Evolutionary conservation across 805 yeast genomes (phyloP).

Genomic region (Vanderwaltozyma polyspora): DNA sequence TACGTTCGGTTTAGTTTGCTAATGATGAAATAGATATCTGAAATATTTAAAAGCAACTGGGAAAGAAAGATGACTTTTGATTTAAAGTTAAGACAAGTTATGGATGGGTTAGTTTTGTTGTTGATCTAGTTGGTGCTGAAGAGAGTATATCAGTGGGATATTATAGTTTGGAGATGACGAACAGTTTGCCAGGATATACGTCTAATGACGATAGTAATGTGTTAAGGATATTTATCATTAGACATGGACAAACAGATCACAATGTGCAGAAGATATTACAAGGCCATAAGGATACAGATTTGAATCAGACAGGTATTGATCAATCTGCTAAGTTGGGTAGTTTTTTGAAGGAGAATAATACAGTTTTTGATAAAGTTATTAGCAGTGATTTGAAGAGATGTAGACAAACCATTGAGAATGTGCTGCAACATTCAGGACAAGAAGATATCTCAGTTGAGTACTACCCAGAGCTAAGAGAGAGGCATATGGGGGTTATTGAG

Average conservation of each 20-base stretch:
- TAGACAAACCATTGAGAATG: slow-evolving; percentile 41
- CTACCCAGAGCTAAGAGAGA: slow-evolving; percentile 49
- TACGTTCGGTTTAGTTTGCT: too few relatives aligned
- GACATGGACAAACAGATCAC: slow-evolving; percentile 81
- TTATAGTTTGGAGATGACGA: slow-evolving; percentile 10
- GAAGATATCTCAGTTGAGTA: slow-evolving; percentile 16
- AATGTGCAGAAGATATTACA: slow-evolving; percentile 60
- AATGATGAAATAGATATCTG: too few relatives aligned
- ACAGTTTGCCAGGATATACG: slow-evolving; percentile 8
- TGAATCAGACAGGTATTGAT: slow-evolving; percentile 48
- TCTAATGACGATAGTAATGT: slow-evolving; percentile 28
- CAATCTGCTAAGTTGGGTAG: slow-evolving; percentile 52
- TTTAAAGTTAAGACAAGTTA: too few relatives aligned
- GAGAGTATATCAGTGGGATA: too few relatives aligned
- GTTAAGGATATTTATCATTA: slow-evolving; percentile 48
- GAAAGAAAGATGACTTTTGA: too few relatives aligned
- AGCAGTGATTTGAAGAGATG: slow-evolving; percentile 44
- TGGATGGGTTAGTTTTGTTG: too few relatives aligned
- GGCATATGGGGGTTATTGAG: slow-evolving; percentile 69
- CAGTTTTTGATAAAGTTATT: slow-evolving; percentile 27
- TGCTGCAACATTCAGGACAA: slow-evolving; percentile 18
- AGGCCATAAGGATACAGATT: slow-evolving; percentile 59
- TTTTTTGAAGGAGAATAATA: slow-evolving; percentile 24
- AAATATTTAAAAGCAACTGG: too few relatives aligned
- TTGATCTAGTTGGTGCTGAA: too few relatives aligned